Evolutionary conservation across 2,329 filamentous ascomycete genomes (phyloP), one percentile per base, ranked within the genome.

Genomic region (Paracoccidioides brasiliensis): DNA sequence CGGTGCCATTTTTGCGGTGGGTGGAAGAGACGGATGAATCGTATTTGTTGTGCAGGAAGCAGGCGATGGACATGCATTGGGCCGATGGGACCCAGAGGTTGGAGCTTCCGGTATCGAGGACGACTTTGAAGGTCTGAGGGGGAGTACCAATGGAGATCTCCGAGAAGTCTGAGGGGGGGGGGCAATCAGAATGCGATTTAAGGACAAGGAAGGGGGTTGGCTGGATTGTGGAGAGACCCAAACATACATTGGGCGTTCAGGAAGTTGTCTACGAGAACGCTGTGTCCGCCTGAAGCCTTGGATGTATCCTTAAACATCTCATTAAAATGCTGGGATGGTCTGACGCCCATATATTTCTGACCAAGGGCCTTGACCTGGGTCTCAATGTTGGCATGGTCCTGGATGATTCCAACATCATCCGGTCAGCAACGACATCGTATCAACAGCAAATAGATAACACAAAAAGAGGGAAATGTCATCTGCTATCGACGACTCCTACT

Each of bases 51-150:
- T 98, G 93, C 58, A 98, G 83, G 76, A 91, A 98, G 82, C 93
- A 98, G 62, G 93, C 94, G 69, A 98, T 98, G 69, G 90, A 96
- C 69, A 81, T 84, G 74, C 94, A 98, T 69, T 89, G 80, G 56
- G 82, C 78, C 30, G 90, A 95, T 42, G 94, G 94, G 58, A 98
- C 90, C 94, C 94, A 98, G 61, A 98, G 82, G 79, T 98, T 98
- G 72, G 93, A 97, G 80, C 90, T 96, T 66, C 93, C 93, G 33
- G 93, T 98, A 73, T 98, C 93, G 61, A 98, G 85, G 61, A 98
- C 86, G 63, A 98, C 94, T 82, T 98, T 98, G 84, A 98, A 98
- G 64, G 76, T 80, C 78, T 98, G 93, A 38, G 93, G 85, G 62
- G 93, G 93, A 51, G 85, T 91, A 62, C 93, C 93, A 71, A 98